These are phyloP conservation scores for Yamadazyma sp. DNA, from an alignment of 1,139 yeast genomes.

Conservation along the genomic window DNA sequence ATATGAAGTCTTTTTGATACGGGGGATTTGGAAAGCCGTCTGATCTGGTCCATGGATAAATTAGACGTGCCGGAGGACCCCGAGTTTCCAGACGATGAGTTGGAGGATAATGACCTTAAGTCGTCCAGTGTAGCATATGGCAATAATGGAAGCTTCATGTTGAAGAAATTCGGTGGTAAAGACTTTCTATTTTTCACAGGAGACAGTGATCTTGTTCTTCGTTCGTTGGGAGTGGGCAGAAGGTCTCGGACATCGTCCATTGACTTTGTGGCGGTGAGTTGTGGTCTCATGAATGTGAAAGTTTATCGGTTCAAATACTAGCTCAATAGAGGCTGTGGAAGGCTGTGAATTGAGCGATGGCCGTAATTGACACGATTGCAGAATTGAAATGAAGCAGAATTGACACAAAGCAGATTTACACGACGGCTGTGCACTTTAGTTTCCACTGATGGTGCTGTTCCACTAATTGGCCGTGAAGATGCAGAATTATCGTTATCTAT, in stretches of 20 bases:
- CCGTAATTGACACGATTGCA: no score
- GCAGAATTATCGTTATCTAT: no score
- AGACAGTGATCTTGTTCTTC: conserved; percentile 32
- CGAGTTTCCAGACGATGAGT: conserved; percentile 12
- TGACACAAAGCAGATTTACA: no score
- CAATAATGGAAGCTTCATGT: conserved; percentile 24
- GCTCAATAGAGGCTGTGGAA: no score
- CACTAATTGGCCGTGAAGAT: no score
- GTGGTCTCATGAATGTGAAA: conserved; percentile 6
- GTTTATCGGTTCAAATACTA: no score
- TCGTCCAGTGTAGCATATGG: conserved; percentile 20
- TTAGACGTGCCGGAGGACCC: conserved; percentile 8
- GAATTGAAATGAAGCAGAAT: no score
- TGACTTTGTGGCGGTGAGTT: conserved; percentile 11
- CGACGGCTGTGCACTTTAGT: no score
- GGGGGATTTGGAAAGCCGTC: conserved; percentile 36
- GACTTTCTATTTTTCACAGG: conserved; percentile 30
- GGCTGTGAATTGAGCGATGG: no score
- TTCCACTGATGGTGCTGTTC: no score
- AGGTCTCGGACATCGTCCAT: conserved; percentile 21
- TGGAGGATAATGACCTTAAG: conserved; percentile 15
- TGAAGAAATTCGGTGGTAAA: conserved; percentile 24
- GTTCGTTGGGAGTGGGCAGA: conserved; percentile 9
- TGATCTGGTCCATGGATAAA: conserved; percentile 25
- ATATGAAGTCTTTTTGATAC: conserved; percentile 39